Base-by-base conservation (phyloP, 2,329 filamentous ascomycete genomes). In the Triangularia setosa region DNA sequence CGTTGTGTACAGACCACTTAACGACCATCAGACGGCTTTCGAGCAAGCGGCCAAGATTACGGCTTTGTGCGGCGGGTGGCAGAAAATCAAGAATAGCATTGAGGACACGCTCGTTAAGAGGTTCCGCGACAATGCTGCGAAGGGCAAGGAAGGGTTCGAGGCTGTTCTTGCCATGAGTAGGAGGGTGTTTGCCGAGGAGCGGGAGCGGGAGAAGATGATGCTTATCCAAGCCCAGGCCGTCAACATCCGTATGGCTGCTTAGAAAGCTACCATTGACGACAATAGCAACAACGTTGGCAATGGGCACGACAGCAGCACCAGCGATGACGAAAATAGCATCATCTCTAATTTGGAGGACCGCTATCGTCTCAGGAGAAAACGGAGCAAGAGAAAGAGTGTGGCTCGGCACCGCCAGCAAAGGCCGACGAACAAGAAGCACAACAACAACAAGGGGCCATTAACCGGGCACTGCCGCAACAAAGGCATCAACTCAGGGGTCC, bases 131-230 rank as follows among this genome's bases (percentile, higher is more conserved):
- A 99, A 99, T 74, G 94, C 95, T 24, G 83, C 84, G 70, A 93
- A 92, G 79, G 95, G 95, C 69, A 88, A 90, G 69, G 93, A 98
- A 78, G 95, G 95, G 1, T 99, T 99, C 75, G 95, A 99, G 81
- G 87, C 90, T 67, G 95, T 99, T 8, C 84, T 99, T 30, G 91
- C 92, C 75, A 97, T 97, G 89, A 96, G 92, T 77, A 83, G 94
- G 70, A 87, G 91, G 74, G 93, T 93, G 0, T 98, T 97, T 74
- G 90, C 91, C 63, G 92, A 97, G 82, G 92, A 98, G 80, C 87
- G 88, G 76, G 90, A 91, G 75, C 83, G 86, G 67, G 82, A 85
- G 72, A 70, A 70, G 60, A 64, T 69, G 74, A 74, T 67, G 65
- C 56, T 70, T 55, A 62, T 78, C 35, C 72, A 73, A 63, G 69